Evolutionary conservation across 148 eudicot species (phyloP).

Genomic region (Fagopyrum tataricum): DNA sequence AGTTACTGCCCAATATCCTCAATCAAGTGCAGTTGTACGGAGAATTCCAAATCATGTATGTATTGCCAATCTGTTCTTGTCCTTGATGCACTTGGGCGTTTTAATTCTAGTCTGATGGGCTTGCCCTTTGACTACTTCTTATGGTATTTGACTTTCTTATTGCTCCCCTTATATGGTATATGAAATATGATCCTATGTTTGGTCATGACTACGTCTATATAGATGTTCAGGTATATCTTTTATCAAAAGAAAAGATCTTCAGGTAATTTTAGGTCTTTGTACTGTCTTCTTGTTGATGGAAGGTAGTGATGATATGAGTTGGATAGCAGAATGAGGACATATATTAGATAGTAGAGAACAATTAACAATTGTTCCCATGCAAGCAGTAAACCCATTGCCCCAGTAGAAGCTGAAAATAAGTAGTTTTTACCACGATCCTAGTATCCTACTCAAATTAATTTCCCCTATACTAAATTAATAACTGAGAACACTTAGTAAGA

Average conservation of each 20-base stretch:
- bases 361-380: not conserved
- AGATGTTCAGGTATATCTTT: not conserved
- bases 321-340: not conserved
- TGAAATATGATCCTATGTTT: not conserved
- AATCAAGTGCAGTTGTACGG: not conserved
- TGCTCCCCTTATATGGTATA: not conserved
- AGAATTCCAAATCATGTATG: slow-evolving; percentile 52
- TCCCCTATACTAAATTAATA: not conserved
- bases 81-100: not conserved
- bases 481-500: not conserved
- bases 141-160: not conserved
- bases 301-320: not conserved
- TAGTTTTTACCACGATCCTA: not conserved
- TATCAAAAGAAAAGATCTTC: not conserved
- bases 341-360: not conserved
- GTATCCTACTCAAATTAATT: not conserved
- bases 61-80: slow-evolving; percentile 7
- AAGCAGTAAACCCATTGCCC: not conserved
- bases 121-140: not conserved
- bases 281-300: not conserved
- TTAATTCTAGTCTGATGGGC: slow-evolving; percentile 1
- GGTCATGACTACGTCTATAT: not conserved
- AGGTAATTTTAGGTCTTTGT: not conserved
- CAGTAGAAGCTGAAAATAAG: not conserved
- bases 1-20: slow-evolving; percentile 20